Conservation (phyloP, 2,329 filamentous ascomycete genomes). For the Verticillium longisporum region DNA sequence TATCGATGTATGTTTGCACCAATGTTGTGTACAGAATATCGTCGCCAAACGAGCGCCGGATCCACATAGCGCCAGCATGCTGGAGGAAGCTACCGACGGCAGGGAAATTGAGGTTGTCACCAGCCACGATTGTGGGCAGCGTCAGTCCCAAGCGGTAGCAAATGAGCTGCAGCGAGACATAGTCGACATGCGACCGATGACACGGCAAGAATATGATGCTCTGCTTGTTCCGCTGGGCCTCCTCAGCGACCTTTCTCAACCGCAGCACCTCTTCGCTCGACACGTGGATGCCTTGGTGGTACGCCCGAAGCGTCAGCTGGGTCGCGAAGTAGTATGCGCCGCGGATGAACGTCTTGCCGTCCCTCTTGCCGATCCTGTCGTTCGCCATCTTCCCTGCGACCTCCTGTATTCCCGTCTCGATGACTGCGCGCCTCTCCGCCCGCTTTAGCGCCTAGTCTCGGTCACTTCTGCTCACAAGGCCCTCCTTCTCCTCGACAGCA, state of each 20-base stretch:
- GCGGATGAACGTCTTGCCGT: conserved; percentile 86
- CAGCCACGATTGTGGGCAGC: conserved; percentile 85
- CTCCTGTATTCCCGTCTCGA: conserved; percentile 68
- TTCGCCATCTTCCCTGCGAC: conserved; percentile 84
- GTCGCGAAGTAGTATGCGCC: conserved; percentile 85
- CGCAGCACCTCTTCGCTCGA: conserved; percentile 88
- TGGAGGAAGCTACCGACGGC: conserved; percentile 85
- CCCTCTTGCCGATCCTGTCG: conserved; percentile 98
- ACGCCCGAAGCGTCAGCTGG: conserved; percentile 84
- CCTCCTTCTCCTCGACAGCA: conserved; percentile 69
- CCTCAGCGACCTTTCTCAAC: conserved; percentile 72
- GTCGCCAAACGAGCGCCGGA: conserved; percentile 84
- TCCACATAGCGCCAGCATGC: conserved; percentile 96
- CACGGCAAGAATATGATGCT: conserved; percentile 94
- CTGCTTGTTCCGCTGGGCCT: conserved; percentile 80
- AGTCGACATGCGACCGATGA: conserved; percentile 92
- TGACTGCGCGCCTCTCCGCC: conserved; percentile 49
- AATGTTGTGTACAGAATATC: conserved; percentile 84
- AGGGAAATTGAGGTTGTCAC: conserved; percentile 94
- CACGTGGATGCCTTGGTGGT: conserved; percentile 95
- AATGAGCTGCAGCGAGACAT: conserved; percentile 89
- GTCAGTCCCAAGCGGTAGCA: conserved; percentile 89
- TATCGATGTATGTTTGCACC: conserved; percentile 96
- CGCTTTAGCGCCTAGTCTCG: conserved; percentile 46
- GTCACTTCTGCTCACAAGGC: conserved; percentile 52